Conservation (phyloP, 2,329 filamentous ascomycete genomes). For the Ascochyta fabae region DNA sequence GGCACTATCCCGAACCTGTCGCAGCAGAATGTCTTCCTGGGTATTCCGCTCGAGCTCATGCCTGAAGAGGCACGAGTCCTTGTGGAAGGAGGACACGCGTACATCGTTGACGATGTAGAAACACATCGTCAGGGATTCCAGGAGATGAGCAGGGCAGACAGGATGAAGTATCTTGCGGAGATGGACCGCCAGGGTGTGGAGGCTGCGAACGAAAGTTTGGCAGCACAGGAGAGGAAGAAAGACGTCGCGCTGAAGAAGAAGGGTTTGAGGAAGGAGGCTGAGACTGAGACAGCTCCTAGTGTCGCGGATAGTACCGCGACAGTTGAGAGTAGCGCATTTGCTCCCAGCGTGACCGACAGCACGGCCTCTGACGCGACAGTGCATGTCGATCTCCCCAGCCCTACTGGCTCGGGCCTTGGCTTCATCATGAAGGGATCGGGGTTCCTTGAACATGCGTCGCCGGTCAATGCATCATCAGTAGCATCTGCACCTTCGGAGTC, state of each 20-base stretch:
- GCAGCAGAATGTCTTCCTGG: conserved; percentile 92
- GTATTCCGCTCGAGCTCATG: conserved; percentile 86
- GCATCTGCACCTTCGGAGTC: neutral
- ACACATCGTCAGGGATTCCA: conserved; percentile 72
- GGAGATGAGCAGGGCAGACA: conserved; percentile 63
- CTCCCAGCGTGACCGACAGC: conserved; percentile 18
- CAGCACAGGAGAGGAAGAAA: conserved; percentile 58
- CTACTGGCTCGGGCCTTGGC: conserved; percentile 26
- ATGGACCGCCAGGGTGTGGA: conserved; percentile 63
- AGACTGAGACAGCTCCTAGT: conserved; percentile 6
- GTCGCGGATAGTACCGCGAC: conserved; percentile 11
- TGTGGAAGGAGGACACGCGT: conserved; percentile 76
- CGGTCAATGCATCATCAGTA: neutral
- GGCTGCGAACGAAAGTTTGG: conserved; percentile 54
- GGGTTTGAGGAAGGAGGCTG: conserved; percentile 40
- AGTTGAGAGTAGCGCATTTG: conserved; percentile 1
- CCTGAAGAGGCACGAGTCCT: conserved; percentile 87
- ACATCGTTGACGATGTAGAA: conserved; percentile 78
- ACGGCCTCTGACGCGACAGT: conserved; percentile 20
- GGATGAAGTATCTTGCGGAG: conserved; percentile 65
- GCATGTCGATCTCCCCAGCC: conserved; percentile 17
- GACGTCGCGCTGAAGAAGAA: conserved; percentile 59
- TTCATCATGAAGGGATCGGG: conserved; percentile 37
- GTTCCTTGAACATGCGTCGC: conserved; percentile 12
- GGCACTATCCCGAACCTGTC: conserved; percentile 91